These are phyloP conservation scores for Elymus sibiricus DNA, from an alignment of 176 grass and related monocot genomes.

Conservation along the genomic window DNA sequence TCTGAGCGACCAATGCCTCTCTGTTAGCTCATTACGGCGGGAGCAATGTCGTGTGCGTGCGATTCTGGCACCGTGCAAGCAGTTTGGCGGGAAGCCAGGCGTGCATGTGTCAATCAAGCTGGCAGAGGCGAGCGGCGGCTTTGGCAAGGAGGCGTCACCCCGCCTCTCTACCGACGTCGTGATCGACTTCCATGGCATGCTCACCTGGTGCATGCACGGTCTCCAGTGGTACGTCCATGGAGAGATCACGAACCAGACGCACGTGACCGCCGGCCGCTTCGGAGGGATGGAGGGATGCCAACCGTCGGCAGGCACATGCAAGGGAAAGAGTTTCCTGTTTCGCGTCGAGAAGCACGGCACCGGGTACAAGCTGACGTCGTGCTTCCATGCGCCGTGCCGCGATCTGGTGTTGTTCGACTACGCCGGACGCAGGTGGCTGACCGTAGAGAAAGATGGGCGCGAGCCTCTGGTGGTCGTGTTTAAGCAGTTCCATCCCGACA, in stretches of 20 bases:
- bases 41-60: not conserved
- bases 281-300: not conserved
- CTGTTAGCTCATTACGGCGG: not conserved
- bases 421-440: not conserved
- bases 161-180: not conserved
- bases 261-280: not conserved
- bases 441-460: not conserved
- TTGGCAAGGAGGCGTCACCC: not conserved
- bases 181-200: not conserved
- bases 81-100: not conserved
- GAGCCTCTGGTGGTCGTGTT: not conserved
- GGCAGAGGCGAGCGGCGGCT: too few relatives aligned
- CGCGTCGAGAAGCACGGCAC: not conserved
- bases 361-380: not conserved
- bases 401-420: not conserved
- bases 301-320: not conserved
- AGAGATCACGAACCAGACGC: not conserved
- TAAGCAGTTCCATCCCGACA: not conserved
- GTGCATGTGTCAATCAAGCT: not conserved
- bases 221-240: not conserved
- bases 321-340: not conserved
- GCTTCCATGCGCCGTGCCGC: not conserved
- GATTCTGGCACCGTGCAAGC: not conserved
- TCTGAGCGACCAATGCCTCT: not conserved
- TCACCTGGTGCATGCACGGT: not conserved